Conservation (phyloP, 257 asterid genomes). For the Solanum pimpinellifolium region DNA sequence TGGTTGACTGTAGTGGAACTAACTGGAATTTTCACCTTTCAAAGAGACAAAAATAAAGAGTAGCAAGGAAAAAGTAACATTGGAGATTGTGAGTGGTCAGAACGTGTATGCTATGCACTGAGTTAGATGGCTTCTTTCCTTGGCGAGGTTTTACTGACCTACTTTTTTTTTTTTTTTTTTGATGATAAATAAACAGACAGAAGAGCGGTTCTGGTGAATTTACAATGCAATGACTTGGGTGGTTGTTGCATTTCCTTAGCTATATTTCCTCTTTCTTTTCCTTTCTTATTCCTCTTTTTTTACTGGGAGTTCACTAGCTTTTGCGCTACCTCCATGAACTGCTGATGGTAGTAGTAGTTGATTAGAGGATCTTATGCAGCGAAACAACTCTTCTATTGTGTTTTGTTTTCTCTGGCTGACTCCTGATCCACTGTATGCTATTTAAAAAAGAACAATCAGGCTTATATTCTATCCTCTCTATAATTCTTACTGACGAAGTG, state of each 20-base stretch:
- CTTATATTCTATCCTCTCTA: background rate
- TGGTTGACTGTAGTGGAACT: background rate
- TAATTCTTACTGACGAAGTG: background rate
- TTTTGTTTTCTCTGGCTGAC: background rate
- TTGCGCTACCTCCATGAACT: background rate
- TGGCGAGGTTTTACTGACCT: background rate
- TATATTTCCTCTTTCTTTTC: background rate
- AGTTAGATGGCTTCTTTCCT: background rate
- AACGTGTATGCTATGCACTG: background rate
- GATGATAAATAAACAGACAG: background rate
- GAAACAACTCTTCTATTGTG: background rate
- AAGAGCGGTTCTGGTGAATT: background rate
- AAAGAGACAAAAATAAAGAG: background rate
- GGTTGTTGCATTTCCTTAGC: background rate
- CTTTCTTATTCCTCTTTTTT: background rate
- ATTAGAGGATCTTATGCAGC: background rate
- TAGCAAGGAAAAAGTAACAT: background rate
- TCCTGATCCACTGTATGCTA: background rate
- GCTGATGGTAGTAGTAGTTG: background rate
- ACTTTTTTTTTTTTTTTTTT: too few relatives aligned
- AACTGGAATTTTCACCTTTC: background rate
- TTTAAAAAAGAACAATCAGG: background rate
- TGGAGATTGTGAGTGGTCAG: background rate
- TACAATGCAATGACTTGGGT: background rate
- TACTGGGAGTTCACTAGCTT: background rate